Percentiles rank a stretch among this genome's conserved stretches.
Conservation (phyloP, 208 protist genomes). For the Crithidia brevicula region DNA sequence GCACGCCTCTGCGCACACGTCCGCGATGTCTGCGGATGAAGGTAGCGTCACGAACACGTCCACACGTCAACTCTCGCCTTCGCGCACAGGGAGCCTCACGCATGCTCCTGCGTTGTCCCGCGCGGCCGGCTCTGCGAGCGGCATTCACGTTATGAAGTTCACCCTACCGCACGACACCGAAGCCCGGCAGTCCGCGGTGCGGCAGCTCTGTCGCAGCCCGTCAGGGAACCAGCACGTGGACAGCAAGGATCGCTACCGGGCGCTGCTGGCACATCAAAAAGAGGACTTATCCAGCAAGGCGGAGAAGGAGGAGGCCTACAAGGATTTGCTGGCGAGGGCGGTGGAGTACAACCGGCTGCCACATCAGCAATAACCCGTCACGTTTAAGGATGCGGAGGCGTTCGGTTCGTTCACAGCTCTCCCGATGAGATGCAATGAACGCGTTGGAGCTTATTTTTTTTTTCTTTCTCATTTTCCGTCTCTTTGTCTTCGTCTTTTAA, state of each 20-base stretch:
- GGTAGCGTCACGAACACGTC: neutral
- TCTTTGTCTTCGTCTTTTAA: no score
- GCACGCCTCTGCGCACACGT: neutral
- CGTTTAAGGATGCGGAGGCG: neutral
- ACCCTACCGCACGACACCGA: slow-evolving; percentile 53
- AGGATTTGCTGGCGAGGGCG: slow-evolving; percentile 58
- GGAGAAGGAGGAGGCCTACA: slow-evolving; percentile 53
- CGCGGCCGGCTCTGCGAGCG: neutral
- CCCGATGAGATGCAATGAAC: no score
- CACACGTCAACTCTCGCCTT: no score
- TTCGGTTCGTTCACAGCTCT: no score
- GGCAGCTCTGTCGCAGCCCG: slow-evolving; percentile 54
- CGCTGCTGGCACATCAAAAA: slow-evolving; percentile 56
- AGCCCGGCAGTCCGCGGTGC: slow-evolving; percentile 67
- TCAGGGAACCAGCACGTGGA: slow-evolving; percentile 55
- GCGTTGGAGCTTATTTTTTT: no score
- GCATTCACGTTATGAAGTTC: slow-evolving; percentile 75
- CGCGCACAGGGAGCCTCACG: neutral
- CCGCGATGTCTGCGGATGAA: neutral
- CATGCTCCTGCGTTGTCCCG: neutral
- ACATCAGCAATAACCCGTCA: slow-evolving; percentile 8
- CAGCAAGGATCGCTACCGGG: slow-evolving; percentile 66
- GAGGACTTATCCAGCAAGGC: slow-evolving; percentile 42
- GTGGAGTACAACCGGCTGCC: slow-evolving; percentile 50
- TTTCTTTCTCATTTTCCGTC: no score